Percentiles rank a stretch among this genome's conserved stretches.
Evolutionary conservation across 768 basidiomycete genomes (phyloP).

Genomic region (Sutorius australiensis): DNA sequence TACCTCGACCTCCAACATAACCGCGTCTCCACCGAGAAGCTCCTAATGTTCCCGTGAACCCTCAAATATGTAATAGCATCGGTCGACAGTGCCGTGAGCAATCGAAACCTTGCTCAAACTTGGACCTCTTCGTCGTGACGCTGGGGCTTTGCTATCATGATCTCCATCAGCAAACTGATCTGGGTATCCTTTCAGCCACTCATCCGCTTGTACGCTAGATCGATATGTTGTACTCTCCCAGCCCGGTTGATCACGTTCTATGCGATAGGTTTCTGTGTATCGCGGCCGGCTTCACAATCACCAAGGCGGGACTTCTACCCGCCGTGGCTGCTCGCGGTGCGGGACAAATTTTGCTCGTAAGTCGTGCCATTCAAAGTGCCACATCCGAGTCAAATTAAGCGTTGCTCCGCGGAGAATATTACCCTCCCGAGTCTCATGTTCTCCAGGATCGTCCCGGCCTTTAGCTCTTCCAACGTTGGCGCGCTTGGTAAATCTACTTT

Average conservation of each 20-base stretch:
- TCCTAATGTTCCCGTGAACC: neutral
- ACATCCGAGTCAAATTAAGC: neutral
- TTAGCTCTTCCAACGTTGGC: slow-evolving; percentile 52
- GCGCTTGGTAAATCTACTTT: slow-evolving; percentile 44
- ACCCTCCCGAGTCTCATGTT: slow-evolving; percentile 64
- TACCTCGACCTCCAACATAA: neutral
- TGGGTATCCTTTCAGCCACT: slow-evolving; percentile 63
- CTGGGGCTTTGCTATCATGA: slow-evolving; percentile 11
- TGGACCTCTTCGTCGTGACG: neutral
- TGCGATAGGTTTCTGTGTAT: slow-evolving; percentile 49
- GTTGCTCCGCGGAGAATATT: slow-evolving; percentile 40
- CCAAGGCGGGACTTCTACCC: slow-evolving; percentile 60
- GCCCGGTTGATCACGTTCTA: slow-evolving; percentile 1
- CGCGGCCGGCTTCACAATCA: slow-evolving; percentile 51
- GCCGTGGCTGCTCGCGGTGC: slow-evolving; percentile 53
- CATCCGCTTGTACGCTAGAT: slow-evolving; percentile 50
- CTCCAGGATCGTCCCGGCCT: slow-evolving; percentile 67
- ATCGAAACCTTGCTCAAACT: slow-evolving; percentile 5
- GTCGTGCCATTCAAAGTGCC: neutral
- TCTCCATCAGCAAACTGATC: slow-evolving; percentile 44
- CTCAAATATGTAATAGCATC: neutral
- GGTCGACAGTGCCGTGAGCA: slow-evolving; percentile 1
- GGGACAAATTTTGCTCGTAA: slow-evolving; percentile 58
- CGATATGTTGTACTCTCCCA: neutral
- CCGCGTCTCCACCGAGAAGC: neutral